Percentiles rank a stretch among this genome's conserved stretches.
phyloP scores from a whole-genome alignment of 371 early-diverging fungal genomes.

The Mortierella sp. region DNA sequence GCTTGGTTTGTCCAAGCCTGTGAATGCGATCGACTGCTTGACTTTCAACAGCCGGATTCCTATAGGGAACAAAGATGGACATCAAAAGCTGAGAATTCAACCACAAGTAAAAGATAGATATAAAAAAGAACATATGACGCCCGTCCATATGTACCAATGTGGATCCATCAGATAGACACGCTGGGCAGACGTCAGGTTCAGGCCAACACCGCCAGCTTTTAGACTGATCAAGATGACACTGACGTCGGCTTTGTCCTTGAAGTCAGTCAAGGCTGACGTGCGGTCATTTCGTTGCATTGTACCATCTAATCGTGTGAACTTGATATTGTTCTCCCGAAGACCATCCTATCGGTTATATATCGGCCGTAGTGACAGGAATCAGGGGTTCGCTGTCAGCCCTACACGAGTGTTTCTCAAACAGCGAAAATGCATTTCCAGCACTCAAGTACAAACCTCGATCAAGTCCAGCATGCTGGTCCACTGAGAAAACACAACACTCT shows the following conservation, averaged over 20 bases:
- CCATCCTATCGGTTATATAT: too few species aligned
- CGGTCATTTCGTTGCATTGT: slow-evolving; percentile 71
- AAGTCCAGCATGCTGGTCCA: slow-evolving; percentile 82
- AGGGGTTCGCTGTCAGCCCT: too few species aligned
- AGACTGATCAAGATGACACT: slow-evolving; percentile 85
- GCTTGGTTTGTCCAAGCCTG: slow-evolving; percentile 65
- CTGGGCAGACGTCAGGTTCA: slow-evolving; percentile 86
- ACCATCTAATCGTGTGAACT: slow-evolving; percentile 77
- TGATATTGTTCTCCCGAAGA: slow-evolving; percentile 52
- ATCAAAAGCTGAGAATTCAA: not conserved
- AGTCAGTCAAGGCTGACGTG: slow-evolving; percentile 64
- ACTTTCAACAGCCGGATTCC: slow-evolving; percentile 81
- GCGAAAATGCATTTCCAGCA: too few species aligned
- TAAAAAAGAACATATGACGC: too few species aligned
- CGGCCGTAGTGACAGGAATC: too few species aligned
- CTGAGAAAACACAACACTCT: slow-evolving; percentile 88
- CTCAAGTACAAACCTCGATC: slow-evolving; percentile 56
- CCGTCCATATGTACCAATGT: slow-evolving; percentile 63
- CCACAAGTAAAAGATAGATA: not conserved
- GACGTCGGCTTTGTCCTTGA: slow-evolving; percentile 59
- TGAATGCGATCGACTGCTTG: slow-evolving; percentile 91
- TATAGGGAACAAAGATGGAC: not conserved
- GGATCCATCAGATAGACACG: slow-evolving; percentile 76
- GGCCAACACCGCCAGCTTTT: slow-evolving; percentile 89
- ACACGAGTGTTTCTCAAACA: too few species aligned